These are phyloP conservation scores for Synchytrium microbalum DNA, from an alignment of 371 early-diverging fungal genomes.

Conservation along the genomic window DNA sequence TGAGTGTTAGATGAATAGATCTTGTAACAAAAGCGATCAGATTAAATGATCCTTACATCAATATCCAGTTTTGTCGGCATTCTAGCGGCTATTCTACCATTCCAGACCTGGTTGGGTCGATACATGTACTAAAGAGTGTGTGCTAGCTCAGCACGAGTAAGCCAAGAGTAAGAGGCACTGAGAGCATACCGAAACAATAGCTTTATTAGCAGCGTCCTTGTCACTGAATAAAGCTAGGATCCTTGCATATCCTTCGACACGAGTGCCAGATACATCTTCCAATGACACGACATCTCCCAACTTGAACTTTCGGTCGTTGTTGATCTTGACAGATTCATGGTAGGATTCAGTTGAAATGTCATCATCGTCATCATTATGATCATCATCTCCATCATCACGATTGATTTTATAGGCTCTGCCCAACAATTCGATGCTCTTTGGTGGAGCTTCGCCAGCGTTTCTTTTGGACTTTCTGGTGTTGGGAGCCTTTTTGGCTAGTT, in stretches of 20 bases:
- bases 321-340: background rate
- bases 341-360: background rate
- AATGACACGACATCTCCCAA: background rate
- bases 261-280: background rate
- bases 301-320: background rate
- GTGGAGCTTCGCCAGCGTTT: background rate
- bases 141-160: background rate
- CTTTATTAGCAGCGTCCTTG: background rate
- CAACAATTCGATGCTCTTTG: too few relatives aligned
- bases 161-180: background rate
- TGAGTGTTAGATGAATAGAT: background rate
- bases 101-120: background rate
- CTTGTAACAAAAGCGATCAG: background rate
- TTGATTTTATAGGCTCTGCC: too few relatives aligned
- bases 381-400: background rate
- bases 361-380: background rate
- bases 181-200: background rate
- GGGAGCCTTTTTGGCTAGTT: too few relatives aligned
- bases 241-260: background rate
- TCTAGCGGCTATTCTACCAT: background rate
- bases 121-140: background rate
- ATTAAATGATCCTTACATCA: background rate
- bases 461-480: background rate
- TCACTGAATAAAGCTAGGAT: background rate
- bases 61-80: background rate